Evolutionary conservation across 306 rosid genomes (phyloP).

Genomic region (Luffa acutangula): DNA sequence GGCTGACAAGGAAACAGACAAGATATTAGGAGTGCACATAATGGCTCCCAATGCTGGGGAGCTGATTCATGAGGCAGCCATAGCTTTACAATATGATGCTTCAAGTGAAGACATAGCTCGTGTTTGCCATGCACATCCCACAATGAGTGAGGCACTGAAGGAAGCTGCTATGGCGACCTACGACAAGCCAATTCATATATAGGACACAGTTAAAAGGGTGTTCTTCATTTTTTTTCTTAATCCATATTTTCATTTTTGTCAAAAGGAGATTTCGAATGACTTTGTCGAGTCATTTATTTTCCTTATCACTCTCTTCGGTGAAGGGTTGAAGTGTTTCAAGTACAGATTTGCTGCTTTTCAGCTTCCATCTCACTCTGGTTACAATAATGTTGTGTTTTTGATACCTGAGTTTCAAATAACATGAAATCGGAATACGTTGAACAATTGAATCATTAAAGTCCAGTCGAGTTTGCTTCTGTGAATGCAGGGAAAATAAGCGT

Average conservation of each 20-base stretch:
- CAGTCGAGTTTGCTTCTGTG: not conserved
- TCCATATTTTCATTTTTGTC: not conserved
- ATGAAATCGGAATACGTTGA: not conserved
- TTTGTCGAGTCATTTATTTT: not conserved
- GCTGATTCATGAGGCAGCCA: slow-evolving; percentile 88
- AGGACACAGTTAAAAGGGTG: slow-evolving; percentile 2
- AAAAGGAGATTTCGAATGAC: not conserved
- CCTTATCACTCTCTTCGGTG: slow-evolving; percentile 1
- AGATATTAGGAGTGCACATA: slow-evolving; percentile 94
- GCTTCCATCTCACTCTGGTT: not conserved
- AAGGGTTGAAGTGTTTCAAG: not conserved
- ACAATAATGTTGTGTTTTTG: slow-evolving; percentile 1
- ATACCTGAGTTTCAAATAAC: not conserved
- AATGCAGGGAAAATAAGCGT: not conserved
- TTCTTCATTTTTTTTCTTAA: not conserved
- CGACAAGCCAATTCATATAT: slow-evolving; percentile 98
- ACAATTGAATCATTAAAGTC: not conserved
- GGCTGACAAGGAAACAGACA: slow-evolving; percentile 92
- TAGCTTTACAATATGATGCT: slow-evolving; percentile 86
- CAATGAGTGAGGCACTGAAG: slow-evolving; percentile 96
- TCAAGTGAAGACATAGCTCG: slow-evolving; percentile 96
- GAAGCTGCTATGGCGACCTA: slow-evolving; percentile 99
- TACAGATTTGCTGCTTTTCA: not conserved
- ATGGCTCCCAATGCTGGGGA: slow-evolving; percentile 98
- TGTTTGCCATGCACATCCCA: slow-evolving; percentile 98